Evolutionary conservation across 2,329 filamentous ascomycete genomes (phyloP).

Genomic region (Coniochaeta sp.): DNA sequence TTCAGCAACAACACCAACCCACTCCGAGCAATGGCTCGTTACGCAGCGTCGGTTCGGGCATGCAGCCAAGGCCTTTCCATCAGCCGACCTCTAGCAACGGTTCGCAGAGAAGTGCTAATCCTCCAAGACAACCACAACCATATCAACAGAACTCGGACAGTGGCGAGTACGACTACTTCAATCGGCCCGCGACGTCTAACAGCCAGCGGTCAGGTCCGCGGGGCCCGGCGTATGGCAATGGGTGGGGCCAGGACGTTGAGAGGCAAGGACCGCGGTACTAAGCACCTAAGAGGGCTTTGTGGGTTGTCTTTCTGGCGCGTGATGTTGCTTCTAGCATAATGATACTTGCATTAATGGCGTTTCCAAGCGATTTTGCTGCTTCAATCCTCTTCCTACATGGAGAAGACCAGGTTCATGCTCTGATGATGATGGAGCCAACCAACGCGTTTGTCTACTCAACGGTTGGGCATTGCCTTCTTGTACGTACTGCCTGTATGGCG

Average conservation of each 20-base stretch:
- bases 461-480: not conserved
- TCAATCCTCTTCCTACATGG: not conserved
- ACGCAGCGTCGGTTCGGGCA: constrained; percentile 4
- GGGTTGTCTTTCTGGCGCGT: not conserved
- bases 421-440: not conserved
- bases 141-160: not conserved
- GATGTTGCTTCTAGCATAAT: not conserved
- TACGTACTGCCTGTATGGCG: not conserved
- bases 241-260: constrained; percentile 15
- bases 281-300: not conserved
- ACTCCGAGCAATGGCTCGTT: constrained; percentile 12
- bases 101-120: not conserved
- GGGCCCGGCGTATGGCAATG: constrained; percentile 8
- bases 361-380: not conserved
- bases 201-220: constrained; percentile 6
- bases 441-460: not conserved
- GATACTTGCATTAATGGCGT: not conserved
- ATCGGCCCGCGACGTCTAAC: constrained; percentile 7
- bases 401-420: not conserved
- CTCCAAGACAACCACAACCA: constrained; percentile 1
- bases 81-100: constrained; percentile 3
- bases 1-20: constrained; percentile 12
- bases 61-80: not conserved
- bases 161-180: constrained; percentile 6
- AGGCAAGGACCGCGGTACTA: constrained; percentile 12